Conservation (phyloP, 1,284 basidiomycete genomes). For the Wallemia ichthyophaga region DNA sequence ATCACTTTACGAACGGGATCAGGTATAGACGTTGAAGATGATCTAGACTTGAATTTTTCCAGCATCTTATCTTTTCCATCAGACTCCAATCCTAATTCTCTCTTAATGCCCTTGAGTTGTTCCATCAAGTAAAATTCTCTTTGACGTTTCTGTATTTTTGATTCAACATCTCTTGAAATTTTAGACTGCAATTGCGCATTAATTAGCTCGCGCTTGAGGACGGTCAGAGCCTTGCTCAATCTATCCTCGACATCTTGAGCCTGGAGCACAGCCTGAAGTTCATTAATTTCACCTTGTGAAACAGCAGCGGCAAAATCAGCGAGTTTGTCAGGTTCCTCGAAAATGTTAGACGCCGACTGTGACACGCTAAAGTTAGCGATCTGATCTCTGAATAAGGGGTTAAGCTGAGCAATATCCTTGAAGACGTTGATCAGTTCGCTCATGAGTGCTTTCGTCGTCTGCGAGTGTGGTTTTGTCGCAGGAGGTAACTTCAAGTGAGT, state of each 20-base stretch:
- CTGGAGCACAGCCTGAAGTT: conserved; percentile 82
- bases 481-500: conserved; percentile 51
- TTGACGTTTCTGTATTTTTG: conserved; percentile 87
- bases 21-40: background rate
- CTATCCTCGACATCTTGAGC: conserved; percentile 61
- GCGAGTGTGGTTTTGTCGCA: conserved; percentile 64
- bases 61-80: conserved; percentile 95
- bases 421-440: conserved; percentile 89
- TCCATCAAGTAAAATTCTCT: conserved; percentile 96
- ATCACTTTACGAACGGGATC: background rate
- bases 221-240: conserved; percentile 60
- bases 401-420: conserved; percentile 93
- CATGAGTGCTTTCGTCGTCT: conserved; percentile 84
- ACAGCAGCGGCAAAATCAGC: conserved; percentile 96
- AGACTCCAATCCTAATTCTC: conserved; percentile 85
- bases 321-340: conserved; percentile 91
- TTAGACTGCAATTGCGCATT: conserved; percentile 88
- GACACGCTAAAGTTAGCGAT: conserved; percentile 90
- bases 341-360: conserved; percentile 83
- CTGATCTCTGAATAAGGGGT: conserved; percentile 92
- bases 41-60: conserved; percentile 48
- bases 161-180: conserved; percentile 76
- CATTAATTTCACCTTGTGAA: conserved; percentile 60
- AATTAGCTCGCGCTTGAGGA: conserved; percentile 93
- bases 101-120: conserved; percentile 95